Percentiles rank a stretch among this genome's conserved stretches.
phyloP scores from a whole-genome alignment of 1,284 basidiomycete species.

The Irpex sp. region DNA sequence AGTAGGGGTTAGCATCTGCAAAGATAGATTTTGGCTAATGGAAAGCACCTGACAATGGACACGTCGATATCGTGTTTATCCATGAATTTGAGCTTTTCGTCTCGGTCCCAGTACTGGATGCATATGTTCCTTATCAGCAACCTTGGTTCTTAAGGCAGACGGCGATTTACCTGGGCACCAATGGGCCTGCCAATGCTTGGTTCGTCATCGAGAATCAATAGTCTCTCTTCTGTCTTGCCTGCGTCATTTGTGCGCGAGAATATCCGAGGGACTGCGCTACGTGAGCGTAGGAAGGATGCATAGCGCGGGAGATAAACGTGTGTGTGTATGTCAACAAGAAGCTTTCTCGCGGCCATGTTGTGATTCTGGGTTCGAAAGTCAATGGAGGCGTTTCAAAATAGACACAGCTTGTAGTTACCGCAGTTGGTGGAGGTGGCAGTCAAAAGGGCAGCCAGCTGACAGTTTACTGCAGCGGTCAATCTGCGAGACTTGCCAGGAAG shows the following conservation, averaged over 20 bases:
- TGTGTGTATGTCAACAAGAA: conserved; percentile 76
- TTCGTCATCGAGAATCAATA: conserved; percentile 75
- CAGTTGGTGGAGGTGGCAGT: background rate
- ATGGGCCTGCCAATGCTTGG: conserved; percentile 71
- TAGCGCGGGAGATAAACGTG: conserved; percentile 81
- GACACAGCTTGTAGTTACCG: background rate
- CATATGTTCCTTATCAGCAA: background rate
- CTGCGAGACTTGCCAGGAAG: background rate
- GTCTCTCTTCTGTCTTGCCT: conserved; percentile 55
- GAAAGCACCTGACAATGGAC: conserved; percentile 56
- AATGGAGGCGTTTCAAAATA: background rate
- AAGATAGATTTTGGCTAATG: no score
- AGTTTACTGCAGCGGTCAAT: background rate
- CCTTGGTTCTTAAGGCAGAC: no score
- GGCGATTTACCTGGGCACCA: conserved; percentile 46
- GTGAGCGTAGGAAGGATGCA: conserved; percentile 57
- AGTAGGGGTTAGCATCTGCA: background rate
- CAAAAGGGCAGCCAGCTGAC: background rate
- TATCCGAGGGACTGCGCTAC: conserved; percentile 65
- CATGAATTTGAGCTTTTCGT: conserved; percentile 78
- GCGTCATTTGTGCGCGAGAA: conserved; percentile 42
- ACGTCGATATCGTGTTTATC: conserved; percentile 71
- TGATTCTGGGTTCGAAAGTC: background rate
- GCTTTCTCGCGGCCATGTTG: conserved; percentile 26
- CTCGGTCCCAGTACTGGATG: conserved; percentile 74